Evolutionary conservation across 1,284 basidiomycete genomes (phyloP).

Genomic region (Xerocomus nothofagi): DNA sequence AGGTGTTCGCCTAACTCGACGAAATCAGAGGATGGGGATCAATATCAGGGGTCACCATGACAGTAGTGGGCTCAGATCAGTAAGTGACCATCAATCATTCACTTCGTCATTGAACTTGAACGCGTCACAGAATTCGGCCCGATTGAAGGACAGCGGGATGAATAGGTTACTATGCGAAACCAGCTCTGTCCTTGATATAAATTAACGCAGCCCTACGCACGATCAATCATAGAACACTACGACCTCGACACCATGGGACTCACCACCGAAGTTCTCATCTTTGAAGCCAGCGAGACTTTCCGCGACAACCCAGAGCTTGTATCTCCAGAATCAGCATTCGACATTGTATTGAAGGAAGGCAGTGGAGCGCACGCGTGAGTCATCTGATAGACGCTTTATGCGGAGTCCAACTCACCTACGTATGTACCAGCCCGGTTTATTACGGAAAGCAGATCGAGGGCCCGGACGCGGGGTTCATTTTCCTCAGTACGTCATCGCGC

Average conservation of each 20-base stretch:
- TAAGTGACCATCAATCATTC: too few relatives aligned
- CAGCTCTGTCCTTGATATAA: too few relatives aligned
- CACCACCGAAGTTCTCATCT: conserved; percentile 28
- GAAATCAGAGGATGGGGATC: too few relatives aligned
- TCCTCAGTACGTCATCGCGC: conserved; percentile 22
- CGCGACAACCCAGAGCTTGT: conserved; percentile 5
- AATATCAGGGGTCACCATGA: too few relatives aligned
- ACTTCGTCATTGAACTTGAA: too few relatives aligned
- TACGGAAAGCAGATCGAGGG: conserved; percentile 24
- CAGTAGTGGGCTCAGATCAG: too few relatives aligned
- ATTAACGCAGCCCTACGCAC: too few relatives aligned
- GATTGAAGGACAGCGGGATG: not conserved
- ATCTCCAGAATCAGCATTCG: conserved; percentile 10
- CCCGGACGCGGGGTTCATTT: conserved; percentile 9
- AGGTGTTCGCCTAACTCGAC: too few relatives aligned
- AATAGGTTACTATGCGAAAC: too few relatives aligned
- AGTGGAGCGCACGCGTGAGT: conserved; percentile 24
- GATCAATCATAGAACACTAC: not conserved
- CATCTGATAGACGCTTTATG: too few relatives aligned
- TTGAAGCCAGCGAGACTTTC: conserved; percentile 16
- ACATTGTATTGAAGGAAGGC: conserved; percentile 5
- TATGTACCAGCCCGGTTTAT: conserved; percentile 22
- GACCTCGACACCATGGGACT: conserved; percentile 1
- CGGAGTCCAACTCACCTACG: not conserved
- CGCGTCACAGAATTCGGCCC: too few relatives aligned